phyloP scores from a whole-genome alignment of 148 eudicot genomes.

The Cornus suecica region DNA sequence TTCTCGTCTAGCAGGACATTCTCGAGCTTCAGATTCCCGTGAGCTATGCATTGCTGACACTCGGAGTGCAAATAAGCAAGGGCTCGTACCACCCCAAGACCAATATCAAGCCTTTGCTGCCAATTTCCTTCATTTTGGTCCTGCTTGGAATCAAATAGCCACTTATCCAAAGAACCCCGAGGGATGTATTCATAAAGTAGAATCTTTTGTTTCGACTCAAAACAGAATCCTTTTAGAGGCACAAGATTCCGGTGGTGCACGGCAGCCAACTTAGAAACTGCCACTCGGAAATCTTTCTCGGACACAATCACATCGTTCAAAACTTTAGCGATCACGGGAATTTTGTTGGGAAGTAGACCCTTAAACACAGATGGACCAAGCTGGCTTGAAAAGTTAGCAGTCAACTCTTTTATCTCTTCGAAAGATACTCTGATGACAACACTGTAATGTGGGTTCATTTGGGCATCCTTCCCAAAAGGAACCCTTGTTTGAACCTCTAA shows the following conservation, averaged over 20 bases:
- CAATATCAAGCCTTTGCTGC: conserved; percentile 45
- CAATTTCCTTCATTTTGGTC: conserved; percentile 24
- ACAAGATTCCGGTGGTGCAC: conserved; percentile 56
- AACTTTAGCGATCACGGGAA: conserved; percentile 39
- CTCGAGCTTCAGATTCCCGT: conserved; percentile 54
- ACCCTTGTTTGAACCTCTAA: conserved; percentile 18
- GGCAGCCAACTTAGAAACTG: conserved; percentile 43
- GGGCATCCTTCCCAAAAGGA: conserved; percentile 40
- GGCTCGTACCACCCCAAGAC: conserved; percentile 53
- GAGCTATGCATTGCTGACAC: conserved; percentile 52
- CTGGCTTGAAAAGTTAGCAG: conserved; percentile 37
- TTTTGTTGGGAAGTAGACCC: conserved; percentile 43
- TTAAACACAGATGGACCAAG: conserved; percentile 41
- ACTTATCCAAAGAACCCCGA: conserved; percentile 44
- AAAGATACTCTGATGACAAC: conserved; percentile 41
- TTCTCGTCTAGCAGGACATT: conserved; percentile 56
- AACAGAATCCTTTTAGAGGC: conserved; percentile 53
- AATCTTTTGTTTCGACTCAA: conserved; percentile 38
- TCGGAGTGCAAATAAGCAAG: conserved; percentile 53
- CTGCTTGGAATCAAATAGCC: conserved; percentile 30
- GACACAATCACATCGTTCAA: conserved; percentile 31
- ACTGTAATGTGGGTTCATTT: conserved; percentile 42
- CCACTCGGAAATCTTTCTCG: conserved; percentile 48
- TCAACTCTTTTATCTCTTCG: conserved; percentile 51
- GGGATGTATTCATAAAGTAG: conserved; percentile 47